These are phyloP conservation scores for Sclerotinia borealis DNA, from an alignment of 2,329 filamentous ascomycete genomes.

Conservation along the genomic window DNA sequence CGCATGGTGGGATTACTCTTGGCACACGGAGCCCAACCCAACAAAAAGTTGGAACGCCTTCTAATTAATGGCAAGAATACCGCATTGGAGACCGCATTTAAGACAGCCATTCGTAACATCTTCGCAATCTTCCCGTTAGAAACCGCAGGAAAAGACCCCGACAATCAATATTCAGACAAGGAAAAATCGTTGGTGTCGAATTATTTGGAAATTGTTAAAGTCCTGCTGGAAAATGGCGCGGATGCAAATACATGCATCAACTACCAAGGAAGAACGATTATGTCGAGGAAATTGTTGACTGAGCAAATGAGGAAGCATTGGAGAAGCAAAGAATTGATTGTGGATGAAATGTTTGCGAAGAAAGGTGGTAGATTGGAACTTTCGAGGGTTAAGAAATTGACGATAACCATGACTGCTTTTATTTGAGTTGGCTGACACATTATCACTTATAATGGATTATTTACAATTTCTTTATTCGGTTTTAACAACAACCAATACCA, in stretches of 20 bases:
- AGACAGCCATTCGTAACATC: neutral
- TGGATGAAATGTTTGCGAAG: neutral
- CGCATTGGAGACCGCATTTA: neutral
- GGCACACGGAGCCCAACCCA: neutral
- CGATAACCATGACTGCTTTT: neutral
- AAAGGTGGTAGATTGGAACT: neutral
- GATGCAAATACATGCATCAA: neutral
- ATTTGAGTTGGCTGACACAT: too few relatives aligned
- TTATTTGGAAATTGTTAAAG: neutral
- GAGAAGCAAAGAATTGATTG: neutral
- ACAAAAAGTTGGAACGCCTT: neutral
- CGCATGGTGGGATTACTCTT: neutral
- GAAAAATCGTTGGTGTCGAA: neutral
- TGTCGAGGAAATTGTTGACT: neutral
- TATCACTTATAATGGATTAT: too few relatives aligned
- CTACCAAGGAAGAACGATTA: neutral
- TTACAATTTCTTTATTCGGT: too few relatives aligned
- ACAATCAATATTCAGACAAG: neutral
- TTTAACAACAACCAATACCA: too few relatives aligned
- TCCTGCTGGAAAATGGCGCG: neutral
- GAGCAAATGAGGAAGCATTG: neutral
- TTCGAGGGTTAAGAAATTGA: neutral
- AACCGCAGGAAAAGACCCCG: too few relatives aligned
- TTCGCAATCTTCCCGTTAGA: neutral
- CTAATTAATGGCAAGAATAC: too few relatives aligned